A percentile compares a stretch with the other conserved stretches of the same genome.
phyloP scores from a whole-genome alignment of 2,329 filamentous ascomycete genomes.

The Shiraia sp. region DNA sequence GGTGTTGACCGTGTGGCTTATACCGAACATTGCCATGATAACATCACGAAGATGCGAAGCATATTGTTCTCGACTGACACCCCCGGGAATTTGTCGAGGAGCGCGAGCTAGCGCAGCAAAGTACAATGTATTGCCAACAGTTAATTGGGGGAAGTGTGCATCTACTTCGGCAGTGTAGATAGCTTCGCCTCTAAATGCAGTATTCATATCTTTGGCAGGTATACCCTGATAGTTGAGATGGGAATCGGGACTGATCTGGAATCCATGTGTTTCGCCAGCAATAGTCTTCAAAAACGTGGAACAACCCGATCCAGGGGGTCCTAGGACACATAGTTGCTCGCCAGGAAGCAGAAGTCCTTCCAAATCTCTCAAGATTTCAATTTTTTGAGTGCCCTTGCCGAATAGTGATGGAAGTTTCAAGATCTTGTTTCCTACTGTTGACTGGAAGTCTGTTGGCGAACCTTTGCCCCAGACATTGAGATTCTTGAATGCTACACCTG shows the following conservation, averaged over 20 bases:
- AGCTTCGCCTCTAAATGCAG: slow-evolving; percentile 75
- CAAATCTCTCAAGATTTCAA: slow-evolving; percentile 69
- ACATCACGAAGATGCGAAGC: slow-evolving; percentile 66
- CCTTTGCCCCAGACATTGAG: slow-evolving; percentile 69
- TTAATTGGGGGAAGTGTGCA: slow-evolving; percentile 75
- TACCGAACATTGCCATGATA: slow-evolving; percentile 74
- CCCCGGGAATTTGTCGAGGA: slow-evolving; percentile 62
- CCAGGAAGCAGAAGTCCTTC: slow-evolving; percentile 69
- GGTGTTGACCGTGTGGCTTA: slow-evolving; percentile 71
- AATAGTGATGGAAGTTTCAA: slow-evolving; percentile 60
- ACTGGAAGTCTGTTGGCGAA: slow-evolving; percentile 67
- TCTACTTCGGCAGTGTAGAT: slow-evolving; percentile 86
- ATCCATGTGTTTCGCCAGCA: slow-evolving; percentile 78
- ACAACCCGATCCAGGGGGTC: slow-evolving; percentile 69
- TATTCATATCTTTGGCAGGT: slow-evolving; percentile 72
- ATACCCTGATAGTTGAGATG: slow-evolving; percentile 82
- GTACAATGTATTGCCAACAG: slow-evolving; percentile 74
- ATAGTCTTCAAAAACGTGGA: slow-evolving; percentile 83
- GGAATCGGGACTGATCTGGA: slow-evolving; percentile 69
- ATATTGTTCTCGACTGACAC: slow-evolving; percentile 58
- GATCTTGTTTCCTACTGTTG: slow-evolving; percentile 66
- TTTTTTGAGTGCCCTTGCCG: slow-evolving; percentile 53
- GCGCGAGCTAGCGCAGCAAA: slow-evolving; percentile 68
- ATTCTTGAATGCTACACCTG: slow-evolving; percentile 66
- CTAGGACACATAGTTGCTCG: slow-evolving; percentile 74